Percentiles rank a stretch among this genome's conserved stretches.
Evolutionary conservation across 495 filamentous ascomycete genomes (phyloP).

Genomic region (Xylaria scruposa): DNA sequence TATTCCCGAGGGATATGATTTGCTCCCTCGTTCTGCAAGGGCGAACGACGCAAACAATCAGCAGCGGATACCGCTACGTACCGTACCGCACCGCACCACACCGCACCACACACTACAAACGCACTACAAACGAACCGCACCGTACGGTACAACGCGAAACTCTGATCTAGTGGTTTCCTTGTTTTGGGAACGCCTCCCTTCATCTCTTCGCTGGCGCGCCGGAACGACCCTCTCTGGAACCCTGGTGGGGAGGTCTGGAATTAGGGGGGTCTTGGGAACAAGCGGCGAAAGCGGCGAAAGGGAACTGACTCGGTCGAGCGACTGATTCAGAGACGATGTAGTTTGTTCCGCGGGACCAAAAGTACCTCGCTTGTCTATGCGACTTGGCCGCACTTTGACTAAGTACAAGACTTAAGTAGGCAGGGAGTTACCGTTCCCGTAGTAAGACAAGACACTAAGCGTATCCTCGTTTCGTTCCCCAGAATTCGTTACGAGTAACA

Average conservation of each 20-base stretch:
- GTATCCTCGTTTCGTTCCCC: background rate
- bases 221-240: conserved; percentile 22
- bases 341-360: background rate
- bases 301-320: conserved; percentile 13
- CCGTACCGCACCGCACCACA: conserved; percentile 36
- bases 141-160: conserved; percentile 1
- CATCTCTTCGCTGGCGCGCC: background rate
- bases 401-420: background rate
- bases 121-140: conserved; percentile 26
- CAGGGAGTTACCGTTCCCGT: conserved; percentile 11
- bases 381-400: conserved; percentile 14
- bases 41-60: background rate
- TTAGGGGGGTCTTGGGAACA: background rate
- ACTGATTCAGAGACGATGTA: conserved; percentile 7
- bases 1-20: background rate
- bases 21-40: background rate
- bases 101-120: background rate
- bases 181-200: conserved; percentile 5
- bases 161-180: conserved; percentile 3
- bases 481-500: conserved; percentile 11
- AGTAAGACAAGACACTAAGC: background rate
- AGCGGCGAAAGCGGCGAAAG: too few relatives aligned
- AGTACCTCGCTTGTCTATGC: background rate
- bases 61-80: conserved; percentile 42
- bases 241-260: background rate